Percentiles rank a stretch among this genome's conserved stretches.
Conservation (phyloP, 371 early-diverging fungal species). For the Rhizopus arrhizus region DNA sequence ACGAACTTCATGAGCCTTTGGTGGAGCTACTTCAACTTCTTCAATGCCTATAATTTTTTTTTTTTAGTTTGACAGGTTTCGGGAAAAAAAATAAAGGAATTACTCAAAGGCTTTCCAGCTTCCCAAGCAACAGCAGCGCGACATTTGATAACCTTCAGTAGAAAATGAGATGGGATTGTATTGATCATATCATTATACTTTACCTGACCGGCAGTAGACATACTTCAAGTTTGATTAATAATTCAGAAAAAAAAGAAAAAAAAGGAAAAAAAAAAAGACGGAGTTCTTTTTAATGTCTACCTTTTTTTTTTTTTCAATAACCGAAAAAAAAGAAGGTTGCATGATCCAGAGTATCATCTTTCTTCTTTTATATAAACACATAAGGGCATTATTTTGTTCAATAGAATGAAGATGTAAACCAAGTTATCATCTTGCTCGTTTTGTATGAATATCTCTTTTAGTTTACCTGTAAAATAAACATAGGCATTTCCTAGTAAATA, state of each 20-base stretch:
- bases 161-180: neutral
- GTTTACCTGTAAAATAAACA: too few relatives aligned
- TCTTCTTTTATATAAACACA: too few relatives aligned
- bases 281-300: too few relatives aligned
- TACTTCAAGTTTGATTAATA: conserved; percentile 5
- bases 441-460: too few relatives aligned
- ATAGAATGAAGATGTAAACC: too few relatives aligned
- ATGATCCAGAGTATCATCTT: neutral
- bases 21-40: conserved; percentile 90
- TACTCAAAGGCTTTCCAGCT: conserved; percentile 88
- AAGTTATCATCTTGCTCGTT: too few relatives aligned
- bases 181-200: neutral
- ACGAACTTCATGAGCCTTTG: conserved; percentile 94
- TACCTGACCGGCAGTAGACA: conserved; percentile 45
- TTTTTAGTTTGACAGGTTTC: neutral
- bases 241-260: conserved; percentile 8
- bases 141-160: conserved; percentile 78
- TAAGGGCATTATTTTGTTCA: too few relatives aligned
- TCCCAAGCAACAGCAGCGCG: conserved; percentile 97
- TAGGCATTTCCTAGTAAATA: too few relatives aligned
- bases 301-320: too few relatives aligned
- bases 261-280: conserved; percentile 1
- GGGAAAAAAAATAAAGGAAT: conserved; percentile 23
- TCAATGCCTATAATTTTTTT: conserved; percentile 67
- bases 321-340: neutral